phyloP scores from a whole-genome alignment of 768 basidiomycete genomes.

The Psilocybe subaeruginosa region DNA sequence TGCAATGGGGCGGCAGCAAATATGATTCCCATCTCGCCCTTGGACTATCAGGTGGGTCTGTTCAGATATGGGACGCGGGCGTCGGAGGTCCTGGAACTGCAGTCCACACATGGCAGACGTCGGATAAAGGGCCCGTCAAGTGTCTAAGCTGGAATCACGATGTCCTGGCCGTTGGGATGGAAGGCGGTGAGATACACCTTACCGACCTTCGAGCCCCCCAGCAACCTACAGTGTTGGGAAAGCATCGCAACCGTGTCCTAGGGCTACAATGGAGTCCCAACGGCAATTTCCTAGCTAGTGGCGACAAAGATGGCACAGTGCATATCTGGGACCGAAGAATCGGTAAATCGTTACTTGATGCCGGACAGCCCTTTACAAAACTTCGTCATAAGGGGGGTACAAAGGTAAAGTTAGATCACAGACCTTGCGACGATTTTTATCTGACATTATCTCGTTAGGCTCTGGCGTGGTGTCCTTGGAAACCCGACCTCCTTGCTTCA shows the following conservation, averaged over 20 bases:
- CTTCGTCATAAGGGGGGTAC: constrained; percentile 64
- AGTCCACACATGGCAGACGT: constrained; percentile 41
- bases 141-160: constrained; percentile 60
- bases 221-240: constrained; percentile 48
- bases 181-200: constrained; percentile 65
- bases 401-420: constrained; percentile 39
- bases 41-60: constrained; percentile 50
- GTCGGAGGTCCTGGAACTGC: constrained; percentile 29
- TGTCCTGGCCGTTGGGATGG: constrained; percentile 64
- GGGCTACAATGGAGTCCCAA: constrained; percentile 78
- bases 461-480: constrained; percentile 89
- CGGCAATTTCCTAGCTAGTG: constrained; percentile 79
- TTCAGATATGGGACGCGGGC: constrained; percentile 59
- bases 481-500: constrained; percentile 74
- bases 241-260: constrained; percentile 52
- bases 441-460: constrained; percentile 47
- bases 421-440: not conserved
- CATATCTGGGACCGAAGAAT: constrained; percentile 76
- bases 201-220: constrained; percentile 57
- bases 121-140: constrained; percentile 25
- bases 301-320: constrained; percentile 85
- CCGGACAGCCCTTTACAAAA: constrained; percentile 57
- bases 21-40: constrained; percentile 48
- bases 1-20: constrained; percentile 53
- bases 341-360: constrained; percentile 57